Conservation (phyloP, 441 rosid species). For the Eruca vesicaria region DNA sequence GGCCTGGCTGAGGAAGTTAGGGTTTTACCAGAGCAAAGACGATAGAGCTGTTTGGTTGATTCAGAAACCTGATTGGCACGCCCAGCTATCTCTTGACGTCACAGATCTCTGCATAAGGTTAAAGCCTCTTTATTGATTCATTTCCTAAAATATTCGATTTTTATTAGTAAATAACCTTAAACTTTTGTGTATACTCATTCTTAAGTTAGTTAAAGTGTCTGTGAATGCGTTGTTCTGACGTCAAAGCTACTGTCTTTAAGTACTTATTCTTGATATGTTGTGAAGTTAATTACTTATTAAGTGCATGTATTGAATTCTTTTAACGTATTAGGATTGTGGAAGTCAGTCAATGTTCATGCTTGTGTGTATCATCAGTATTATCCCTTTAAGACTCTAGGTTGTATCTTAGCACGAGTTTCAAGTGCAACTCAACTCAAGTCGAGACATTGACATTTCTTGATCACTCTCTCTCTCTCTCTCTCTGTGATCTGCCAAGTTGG, state of each 20-base stretch:
- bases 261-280: neutral
- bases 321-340: neutral
- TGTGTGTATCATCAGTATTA: neutral
- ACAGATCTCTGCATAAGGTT: constrained; percentile 91
- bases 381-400: too few species aligned
- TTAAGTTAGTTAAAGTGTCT: neutral
- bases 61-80: constrained; percentile 87
- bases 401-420: neutral
- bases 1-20: constrained; percentile 79
- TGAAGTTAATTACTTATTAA: neutral
- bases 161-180: neutral
- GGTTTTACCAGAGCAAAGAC: constrained; percentile 74
- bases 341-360: neutral
- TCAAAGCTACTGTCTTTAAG: neutral
- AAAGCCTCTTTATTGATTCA: neutral
- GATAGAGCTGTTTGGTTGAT: constrained; percentile 80
- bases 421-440: neutral
- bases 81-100: constrained; percentile 81
- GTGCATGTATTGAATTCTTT: neutral
- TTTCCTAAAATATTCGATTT: neutral
- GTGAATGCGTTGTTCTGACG: neutral
- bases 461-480: neutral
- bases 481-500: neutral
- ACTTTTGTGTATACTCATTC: neutral
- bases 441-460: neutral